Evolutionary conservation across 345 rosid genomes (phyloP).

Genomic region (Arabis alpina): DNA sequence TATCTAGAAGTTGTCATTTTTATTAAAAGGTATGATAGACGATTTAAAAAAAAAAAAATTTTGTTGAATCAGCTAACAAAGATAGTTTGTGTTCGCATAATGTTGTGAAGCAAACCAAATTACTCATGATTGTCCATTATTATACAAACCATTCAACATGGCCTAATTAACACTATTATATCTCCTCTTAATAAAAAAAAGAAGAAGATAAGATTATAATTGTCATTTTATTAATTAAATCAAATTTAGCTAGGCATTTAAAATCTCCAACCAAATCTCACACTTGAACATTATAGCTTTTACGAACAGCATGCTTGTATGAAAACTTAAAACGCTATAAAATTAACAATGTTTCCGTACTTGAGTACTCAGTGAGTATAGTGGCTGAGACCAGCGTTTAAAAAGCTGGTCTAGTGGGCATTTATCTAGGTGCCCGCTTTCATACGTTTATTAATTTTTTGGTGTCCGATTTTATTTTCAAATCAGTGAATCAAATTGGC

Average conservation of each 20-base stretch:
- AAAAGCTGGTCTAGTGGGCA: too few relatives aligned
- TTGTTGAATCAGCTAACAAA: too few relatives aligned
- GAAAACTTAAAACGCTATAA: neutral
- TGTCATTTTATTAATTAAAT: neutral
- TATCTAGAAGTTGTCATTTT: too few relatives aligned
- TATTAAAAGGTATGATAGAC: neutral
- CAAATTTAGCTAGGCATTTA: neutral
- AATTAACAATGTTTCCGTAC: too few relatives aligned
- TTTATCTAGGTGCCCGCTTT: too few relatives aligned
- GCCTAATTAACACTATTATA: neutral
- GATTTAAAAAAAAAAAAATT: neutral
- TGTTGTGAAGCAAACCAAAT: neutral
- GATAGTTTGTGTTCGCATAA: neutral
- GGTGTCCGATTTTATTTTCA: too few relatives aligned
- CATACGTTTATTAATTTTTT: too few relatives aligned
- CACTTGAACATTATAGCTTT: neutral
- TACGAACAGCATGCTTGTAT: neutral
- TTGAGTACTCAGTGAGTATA: too few relatives aligned
- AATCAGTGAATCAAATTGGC: too few relatives aligned
- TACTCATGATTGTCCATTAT: neutral
- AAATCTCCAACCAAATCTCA: neutral
- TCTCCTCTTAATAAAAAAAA: neutral
- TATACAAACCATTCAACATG: neutral
- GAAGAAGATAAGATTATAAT: neutral
- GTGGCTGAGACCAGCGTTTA: too few relatives aligned